A percentile compares a stretch with the other conserved stretches of the same genome.
Conservation (phyloP, 306 rosid genomes). For the Glycyrrhiza uralensis region DNA sequence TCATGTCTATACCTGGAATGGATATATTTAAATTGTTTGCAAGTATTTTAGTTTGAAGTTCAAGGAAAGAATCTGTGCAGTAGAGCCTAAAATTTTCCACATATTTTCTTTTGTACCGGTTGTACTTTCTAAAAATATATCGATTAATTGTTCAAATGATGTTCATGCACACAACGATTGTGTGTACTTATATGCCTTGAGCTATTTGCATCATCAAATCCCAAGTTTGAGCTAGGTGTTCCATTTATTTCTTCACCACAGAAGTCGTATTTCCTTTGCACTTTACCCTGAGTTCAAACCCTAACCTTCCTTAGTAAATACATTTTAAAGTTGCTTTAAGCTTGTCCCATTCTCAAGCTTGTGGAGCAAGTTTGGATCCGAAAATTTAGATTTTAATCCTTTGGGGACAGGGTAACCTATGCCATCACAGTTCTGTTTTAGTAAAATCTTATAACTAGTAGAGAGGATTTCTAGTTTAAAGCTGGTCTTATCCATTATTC, state of each 20-base stretch:
- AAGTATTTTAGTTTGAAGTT: constrained; percentile 10
- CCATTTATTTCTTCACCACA: background rate
- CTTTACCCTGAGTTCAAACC: background rate
- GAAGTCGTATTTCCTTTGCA: background rate
- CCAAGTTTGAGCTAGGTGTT: background rate
- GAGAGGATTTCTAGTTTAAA: constrained; percentile 5
- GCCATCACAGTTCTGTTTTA: constrained; percentile 3
- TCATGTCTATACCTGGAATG: constrained; percentile 23
- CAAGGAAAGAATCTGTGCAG: constrained; percentile 14
- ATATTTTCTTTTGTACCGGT: background rate
- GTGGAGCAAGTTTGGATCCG: background rate
- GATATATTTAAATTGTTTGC: constrained; percentile 6
- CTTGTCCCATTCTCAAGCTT: background rate
- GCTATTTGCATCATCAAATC: background rate
- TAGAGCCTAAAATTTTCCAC: background rate
- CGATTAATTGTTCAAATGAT: background rate
- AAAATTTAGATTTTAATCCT: background rate
- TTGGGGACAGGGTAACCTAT: background rate
- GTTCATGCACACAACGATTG: background rate
- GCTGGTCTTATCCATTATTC: constrained; percentile 18
- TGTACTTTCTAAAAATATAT: background rate
- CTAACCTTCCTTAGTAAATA: background rate
- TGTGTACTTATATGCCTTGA: background rate
- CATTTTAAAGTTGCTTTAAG: background rate
- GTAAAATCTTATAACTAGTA: background rate